These are phyloP conservation scores for Phlegmacium glaucopus DNA, from an alignment of 768 basidiomycete species.

Conservation along the genomic window DNA sequence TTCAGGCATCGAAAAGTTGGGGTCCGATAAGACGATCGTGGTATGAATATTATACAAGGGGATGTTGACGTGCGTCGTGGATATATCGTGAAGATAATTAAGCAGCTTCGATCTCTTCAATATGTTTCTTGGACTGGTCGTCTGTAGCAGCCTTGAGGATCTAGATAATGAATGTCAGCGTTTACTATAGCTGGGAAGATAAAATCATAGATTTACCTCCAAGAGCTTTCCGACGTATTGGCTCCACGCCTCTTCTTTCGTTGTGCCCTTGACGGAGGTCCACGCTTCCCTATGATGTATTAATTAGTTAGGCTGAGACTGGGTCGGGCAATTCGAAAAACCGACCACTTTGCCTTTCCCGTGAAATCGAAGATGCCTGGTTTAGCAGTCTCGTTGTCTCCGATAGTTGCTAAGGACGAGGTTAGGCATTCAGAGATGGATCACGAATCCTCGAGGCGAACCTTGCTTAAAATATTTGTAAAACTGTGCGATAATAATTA, in stretches of 20 bases:
- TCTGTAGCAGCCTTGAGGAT: slow-evolving; percentile 33
- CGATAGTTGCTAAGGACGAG: slow-evolving; percentile 54
- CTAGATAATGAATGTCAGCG: slow-evolving; percentile 4
- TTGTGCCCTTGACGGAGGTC: slow-evolving; percentile 65
- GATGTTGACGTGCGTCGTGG: slow-evolving; percentile 1
- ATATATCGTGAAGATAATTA: slow-evolving; percentile 11
- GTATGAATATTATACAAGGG: slow-evolving; percentile 1
- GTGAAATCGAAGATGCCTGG: slow-evolving; percentile 83
- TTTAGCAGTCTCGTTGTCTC: slow-evolving; percentile 60
- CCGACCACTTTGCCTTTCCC: slow-evolving; percentile 89
- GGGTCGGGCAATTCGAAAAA: background rate
- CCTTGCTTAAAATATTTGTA: slow-evolving; percentile 96
- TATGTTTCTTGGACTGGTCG: slow-evolving; percentile 50
- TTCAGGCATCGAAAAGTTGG: too few relatives aligned
- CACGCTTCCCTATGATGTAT: slow-evolving; percentile 74
- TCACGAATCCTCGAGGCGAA: slow-evolving; percentile 22
- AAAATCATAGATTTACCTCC: slow-evolving; percentile 41
- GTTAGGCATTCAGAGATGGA: slow-evolving; percentile 3
- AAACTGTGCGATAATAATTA: slow-evolving; percentile 53
- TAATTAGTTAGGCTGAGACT: background rate
- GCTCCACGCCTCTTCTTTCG: slow-evolving; percentile 66
- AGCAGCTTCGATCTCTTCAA: slow-evolving; percentile 60
- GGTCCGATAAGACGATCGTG: too few relatives aligned
- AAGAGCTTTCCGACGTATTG: slow-evolving; percentile 77
- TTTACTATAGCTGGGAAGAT: background rate